A percentile compares a stretch with the other conserved stretches of the same genome.
Conservation (phyloP, 768 basidiomycete genomes). For the Clitopilus hobsonii region DNA sequence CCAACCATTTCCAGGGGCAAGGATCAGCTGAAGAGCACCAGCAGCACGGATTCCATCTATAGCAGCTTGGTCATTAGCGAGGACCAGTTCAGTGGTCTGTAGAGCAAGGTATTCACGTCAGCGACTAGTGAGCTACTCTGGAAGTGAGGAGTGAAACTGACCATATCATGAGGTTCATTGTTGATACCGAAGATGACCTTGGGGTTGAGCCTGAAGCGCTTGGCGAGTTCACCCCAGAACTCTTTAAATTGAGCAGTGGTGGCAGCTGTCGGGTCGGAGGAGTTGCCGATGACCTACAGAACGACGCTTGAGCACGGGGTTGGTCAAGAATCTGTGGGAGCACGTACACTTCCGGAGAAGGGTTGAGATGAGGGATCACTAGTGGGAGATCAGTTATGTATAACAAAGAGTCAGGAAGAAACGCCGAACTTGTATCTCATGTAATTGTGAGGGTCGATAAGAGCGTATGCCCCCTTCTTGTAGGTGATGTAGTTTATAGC, state of each 20-base stretch:
- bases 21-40: slow-evolving; percentile 37
- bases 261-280: slow-evolving; percentile 37
- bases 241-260: slow-evolving; percentile 35
- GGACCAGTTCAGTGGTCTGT: slow-evolving; percentile 33
- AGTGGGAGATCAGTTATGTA: neutral
- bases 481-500: slow-evolving; percentile 38
- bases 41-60: slow-evolving; percentile 36
- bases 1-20: slow-evolving; percentile 42
- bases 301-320: neutral
- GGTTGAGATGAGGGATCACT: slow-evolving; percentile 42
- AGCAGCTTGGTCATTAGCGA: slow-evolving; percentile 38
- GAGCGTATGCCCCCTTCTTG: slow-evolving; percentile 35
- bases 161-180: slow-evolving; percentile 44
- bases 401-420: neutral
- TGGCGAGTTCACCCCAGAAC: slow-evolving; percentile 39
- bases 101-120: neutral
- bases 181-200: slow-evolving; percentile 42
- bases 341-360: slow-evolving; percentile 34
- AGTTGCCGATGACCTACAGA: slow-evolving; percentile 37
- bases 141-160: slow-evolving; percentile 8
- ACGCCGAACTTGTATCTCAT: slow-evolving; percentile 40
- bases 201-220: slow-evolving; percentile 32
- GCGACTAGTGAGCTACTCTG: neutral
- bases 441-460: slow-evolving; percentile 43
- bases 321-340: neutral